Percentiles rank a stretch among this genome's conserved stretches.
These are phyloP conservation scores for Camellia japonica DNA, from an alignment of 148 eudicot genomes.

Conservation along the genomic window DNA sequence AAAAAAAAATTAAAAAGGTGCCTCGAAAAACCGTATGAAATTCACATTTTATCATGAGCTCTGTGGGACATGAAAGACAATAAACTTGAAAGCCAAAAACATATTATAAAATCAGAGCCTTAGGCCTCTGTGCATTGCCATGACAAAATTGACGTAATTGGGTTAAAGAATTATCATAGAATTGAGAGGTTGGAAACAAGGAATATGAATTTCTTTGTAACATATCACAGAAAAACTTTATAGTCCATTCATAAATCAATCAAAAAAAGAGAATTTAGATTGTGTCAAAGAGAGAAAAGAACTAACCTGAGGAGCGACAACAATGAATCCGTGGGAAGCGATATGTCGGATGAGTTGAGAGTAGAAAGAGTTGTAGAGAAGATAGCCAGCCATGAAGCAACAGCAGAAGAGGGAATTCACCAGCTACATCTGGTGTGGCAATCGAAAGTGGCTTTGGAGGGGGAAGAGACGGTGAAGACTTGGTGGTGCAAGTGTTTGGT, in stretches of 20 bases:
- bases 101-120: too few relatives aligned
- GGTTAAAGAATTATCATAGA: too few relatives aligned
- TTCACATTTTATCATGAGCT: background rate
- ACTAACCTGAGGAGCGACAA: conserved; percentile 77
- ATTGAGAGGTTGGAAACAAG: too few relatives aligned
- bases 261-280: background rate
- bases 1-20: too few relatives aligned
- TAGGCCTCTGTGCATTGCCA: background rate
- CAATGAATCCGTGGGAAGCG: conserved; percentile 82
- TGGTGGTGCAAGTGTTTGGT: conserved; percentile 5
- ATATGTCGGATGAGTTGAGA: conserved; percentile 63
- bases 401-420: conserved; percentile 46
- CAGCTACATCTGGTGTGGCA: conserved; percentile 35
- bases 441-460: conserved; percentile 60
- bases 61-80: too few relatives aligned
- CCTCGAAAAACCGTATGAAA: too few relatives aligned
- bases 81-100: too few relatives aligned
- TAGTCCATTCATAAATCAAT: too few relatives aligned
- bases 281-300: background rate
- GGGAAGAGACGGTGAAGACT: background rate
- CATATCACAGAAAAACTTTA: too few relatives aligned
- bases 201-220: too few relatives aligned
- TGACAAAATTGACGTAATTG: too few relatives aligned
- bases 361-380: conserved; percentile 61
- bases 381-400: conserved; percentile 69